A percentile compares a stretch with the other conserved stretches of the same genome.
Evolutionary conservation across 306 rosid genomes (phyloP).

Genomic region (Arachis stenosperma): DNA sequence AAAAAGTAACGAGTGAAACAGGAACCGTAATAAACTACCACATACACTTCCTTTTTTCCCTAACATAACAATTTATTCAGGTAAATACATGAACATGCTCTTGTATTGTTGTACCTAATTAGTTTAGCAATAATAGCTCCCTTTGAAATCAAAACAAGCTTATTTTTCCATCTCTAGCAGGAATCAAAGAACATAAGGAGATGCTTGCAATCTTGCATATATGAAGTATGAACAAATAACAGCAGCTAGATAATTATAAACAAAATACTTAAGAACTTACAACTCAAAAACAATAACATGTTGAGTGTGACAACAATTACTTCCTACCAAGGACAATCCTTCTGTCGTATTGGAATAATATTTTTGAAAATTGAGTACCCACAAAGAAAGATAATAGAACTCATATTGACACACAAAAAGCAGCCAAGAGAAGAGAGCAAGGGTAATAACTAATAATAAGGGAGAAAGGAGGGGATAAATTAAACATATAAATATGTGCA

Average conservation of each 20-base stretch:
- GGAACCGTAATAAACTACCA: conserved; percentile 13
- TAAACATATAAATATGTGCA: conserved; percentile 5
- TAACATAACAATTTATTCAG: conserved; percentile 31
- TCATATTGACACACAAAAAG: background rate
- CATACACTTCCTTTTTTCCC: conserved; percentile 24
- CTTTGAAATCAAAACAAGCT: conserved; percentile 28
- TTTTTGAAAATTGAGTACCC: conserved; percentile 7
- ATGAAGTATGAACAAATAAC: background rate
- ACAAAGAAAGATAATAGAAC: background rate
- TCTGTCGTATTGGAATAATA: background rate
- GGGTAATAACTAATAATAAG: conserved; percentile 13
- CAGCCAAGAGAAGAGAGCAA: background rate
- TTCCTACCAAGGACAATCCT: conserved; percentile 7
- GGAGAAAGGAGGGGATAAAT: background rate
- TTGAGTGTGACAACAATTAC: conserved; percentile 20
- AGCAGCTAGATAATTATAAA: conserved; percentile 6
- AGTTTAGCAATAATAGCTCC: conserved; percentile 9
- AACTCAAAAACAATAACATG: background rate
- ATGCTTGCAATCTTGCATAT: background rate
- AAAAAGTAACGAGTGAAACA: conserved; percentile 5
- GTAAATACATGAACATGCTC: background rate
- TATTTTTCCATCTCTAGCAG: conserved; percentile 1
- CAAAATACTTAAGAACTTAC: background rate
- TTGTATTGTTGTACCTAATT: conserved; percentile 1
- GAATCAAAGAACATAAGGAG: conserved; percentile 23